Base-by-base conservation (phyloP, 2,329 filamentous ascomycete species). In the Fusarium sp. region DNA sequence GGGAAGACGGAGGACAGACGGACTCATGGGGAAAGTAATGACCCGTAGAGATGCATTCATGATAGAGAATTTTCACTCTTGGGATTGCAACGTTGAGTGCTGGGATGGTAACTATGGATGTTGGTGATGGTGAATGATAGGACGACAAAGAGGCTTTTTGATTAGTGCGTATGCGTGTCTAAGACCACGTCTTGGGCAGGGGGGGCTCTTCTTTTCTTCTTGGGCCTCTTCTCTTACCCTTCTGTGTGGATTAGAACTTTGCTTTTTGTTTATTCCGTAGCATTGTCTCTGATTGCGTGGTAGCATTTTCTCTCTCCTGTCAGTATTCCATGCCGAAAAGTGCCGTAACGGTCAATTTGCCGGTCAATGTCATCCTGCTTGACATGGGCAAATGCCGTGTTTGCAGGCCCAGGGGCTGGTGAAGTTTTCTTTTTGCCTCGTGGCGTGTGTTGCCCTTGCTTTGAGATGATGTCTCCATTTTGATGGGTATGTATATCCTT, bases 161-260 rank as follows among this genome's bases (percentile, higher is more conserved):
- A 45, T 57, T 57, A 57, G 35, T 56, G 61, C 61, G 33, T 57
- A 64, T 64, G 62, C 50, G 50, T 54, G 62, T 64, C 50, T 64
- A 37, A 64, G 62, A 45, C 50, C 37, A 52, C n/a, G 10, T 52
- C 25, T 52, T 52, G 47, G 25, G 14, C 40, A 45, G 20, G 40
- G 40, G 47, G 27, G 35, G 15, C 47, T 52, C 25, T 52, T 52
- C 47, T 64, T 38, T 50, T 50, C 33, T 30, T 45, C 35, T 57
- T 64, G 37, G 15, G 15, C 52, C 32, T 20, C 25, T 32, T 60
- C n/a, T 37, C 8, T 50, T 38, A 4, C 38, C 40, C 33, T 37
- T 37, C 35, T 54, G 47, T 35, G 7, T 56, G 32, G 52, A 22
- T 14, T 27, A 40, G 25, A 40, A 30, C 15, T 20, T 65, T 60